phyloP scores from a whole-genome alignment of 176 grass and related monocot genomes.

The Oryza meridionalis region DNA sequence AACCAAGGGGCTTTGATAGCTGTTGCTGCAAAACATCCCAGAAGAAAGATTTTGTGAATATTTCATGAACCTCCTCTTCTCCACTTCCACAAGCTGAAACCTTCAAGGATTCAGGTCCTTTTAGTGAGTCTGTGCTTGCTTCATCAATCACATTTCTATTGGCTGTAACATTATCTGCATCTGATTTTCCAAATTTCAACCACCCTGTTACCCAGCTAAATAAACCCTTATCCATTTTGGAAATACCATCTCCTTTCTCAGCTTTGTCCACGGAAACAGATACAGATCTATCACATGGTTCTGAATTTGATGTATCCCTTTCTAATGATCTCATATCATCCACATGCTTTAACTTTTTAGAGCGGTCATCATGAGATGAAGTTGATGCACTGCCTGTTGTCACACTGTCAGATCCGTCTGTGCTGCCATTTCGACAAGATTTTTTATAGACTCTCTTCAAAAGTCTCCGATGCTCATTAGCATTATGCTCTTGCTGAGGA shows the following conservation, averaged over 20 bases:
- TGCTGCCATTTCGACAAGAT: constrained; percentile 14
- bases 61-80: constrained; percentile 42
- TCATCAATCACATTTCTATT: constrained; percentile 31
- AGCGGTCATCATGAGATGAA: constrained; percentile 23
- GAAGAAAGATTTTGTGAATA: constrained; percentile 63
- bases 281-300: constrained; percentile 16
- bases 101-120: constrained; percentile 33
- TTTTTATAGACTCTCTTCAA: constrained; percentile 27
- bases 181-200: constrained; percentile 53
- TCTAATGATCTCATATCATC: neutral
- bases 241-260: constrained; percentile 40
- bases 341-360: constrained; percentile 41
- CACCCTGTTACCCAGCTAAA: constrained; percentile 50
- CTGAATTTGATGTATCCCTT: constrained; percentile 28
- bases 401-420: constrained; percentile 27
- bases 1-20: constrained; percentile 54
- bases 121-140: constrained; percentile 27
- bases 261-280: constrained; percentile 40
- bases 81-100: constrained; percentile 46
- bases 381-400: constrained; percentile 18
- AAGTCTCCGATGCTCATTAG: constrained; percentile 15
- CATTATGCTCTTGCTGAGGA: constrained; percentile 39
- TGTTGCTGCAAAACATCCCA: constrained; percentile 65
- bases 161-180: constrained; percentile 43
- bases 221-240: constrained; percentile 36